These are phyloP conservation scores for Aspergillus persii DNA, from an alignment of 2,329 filamentous ascomycete genomes.

Conservation along the genomic window DNA sequence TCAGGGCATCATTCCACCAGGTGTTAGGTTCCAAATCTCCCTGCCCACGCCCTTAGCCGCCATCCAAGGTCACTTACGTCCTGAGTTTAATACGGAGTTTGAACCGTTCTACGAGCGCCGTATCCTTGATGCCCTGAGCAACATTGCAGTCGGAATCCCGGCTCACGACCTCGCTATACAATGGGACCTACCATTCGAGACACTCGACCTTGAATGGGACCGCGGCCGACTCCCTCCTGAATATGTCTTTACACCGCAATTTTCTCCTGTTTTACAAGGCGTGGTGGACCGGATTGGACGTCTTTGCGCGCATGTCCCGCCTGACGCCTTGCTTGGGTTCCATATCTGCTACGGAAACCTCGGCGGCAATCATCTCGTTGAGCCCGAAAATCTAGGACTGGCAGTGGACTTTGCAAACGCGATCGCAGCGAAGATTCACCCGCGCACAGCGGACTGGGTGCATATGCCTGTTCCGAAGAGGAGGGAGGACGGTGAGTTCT, in stretches of 20 bases:
- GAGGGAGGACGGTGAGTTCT: slow-evolving; percentile 38
- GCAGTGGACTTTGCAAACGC: slow-evolving; percentile 41
- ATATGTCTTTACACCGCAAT: slow-evolving; percentile 26
- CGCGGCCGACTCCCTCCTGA: slow-evolving; percentile 17
- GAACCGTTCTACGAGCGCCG: slow-evolving; percentile 30
- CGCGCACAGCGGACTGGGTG: slow-evolving; percentile 28
- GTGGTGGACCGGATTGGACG: slow-evolving; percentile 2
- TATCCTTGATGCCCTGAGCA: slow-evolving; percentile 20
- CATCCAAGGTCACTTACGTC: slow-evolving; percentile 18
- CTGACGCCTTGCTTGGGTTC: slow-evolving; percentile 42
- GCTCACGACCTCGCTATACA: slow-evolving; percentile 32
- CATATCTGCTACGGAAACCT: slow-evolving; percentile 52
- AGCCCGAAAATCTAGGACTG: slow-evolving; percentile 38
- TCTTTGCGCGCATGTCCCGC: background rate
- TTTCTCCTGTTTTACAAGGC: slow-evolving; percentile 17
- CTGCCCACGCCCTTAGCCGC: slow-evolving; percentile 20
- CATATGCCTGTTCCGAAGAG: slow-evolving; percentile 47
- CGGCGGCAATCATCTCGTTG: slow-evolving; percentile 44
- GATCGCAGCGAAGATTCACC: background rate
- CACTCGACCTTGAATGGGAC: slow-evolving; percentile 25
- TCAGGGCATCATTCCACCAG: slow-evolving; percentile 20
- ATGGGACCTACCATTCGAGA: slow-evolving; percentile 27
- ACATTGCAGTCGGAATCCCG: slow-evolving; percentile 29
- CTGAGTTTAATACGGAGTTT: slow-evolving; percentile 21
- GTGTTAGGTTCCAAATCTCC: slow-evolving; percentile 33